Evolutionary conservation across 768 basidiomycete species (phyloP), one percentile per base, ranked within the genome.

Genomic region (Lactifluus piperatus): DNA sequence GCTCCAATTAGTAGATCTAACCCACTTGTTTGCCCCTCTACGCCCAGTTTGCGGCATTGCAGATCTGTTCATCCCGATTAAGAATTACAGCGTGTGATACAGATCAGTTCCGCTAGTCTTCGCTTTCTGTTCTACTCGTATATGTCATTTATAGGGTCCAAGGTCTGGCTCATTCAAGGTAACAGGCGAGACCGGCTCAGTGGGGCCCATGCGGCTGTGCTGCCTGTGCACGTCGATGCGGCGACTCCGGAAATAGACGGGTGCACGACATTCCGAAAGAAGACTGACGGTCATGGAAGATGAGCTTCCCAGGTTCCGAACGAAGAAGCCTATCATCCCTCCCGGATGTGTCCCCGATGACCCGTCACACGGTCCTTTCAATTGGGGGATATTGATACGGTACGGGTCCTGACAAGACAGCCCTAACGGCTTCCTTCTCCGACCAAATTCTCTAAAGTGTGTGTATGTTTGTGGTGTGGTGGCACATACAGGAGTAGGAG

Each of bases 191-290:
- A 44, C 45, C 45, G 6, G 27, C 24, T 44, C 16, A 27, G 39
- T 55, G 46, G n/a, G 30, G 46, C 16, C 48, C 43, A 50, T 51
- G 59, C 53, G 54, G 59, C 56, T 57, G 56, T 57, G 56, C 56
- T 50, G 5, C 47, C 58, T 60, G 54, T 45, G 59, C 49, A 51
- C 26, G 26, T 37, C 30, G 32, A 50, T 26, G 37, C 47, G 41
- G 57, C 46, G 37, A 54, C 47, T 34, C 58, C 43, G 34, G 51
- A 51, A 56, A 26, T 22, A 46, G 57, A 37, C 27, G 29, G 26
- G 51, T 22, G 13, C 43, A 56, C 20, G 37, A 34, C n/a, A 49
- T 36, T 55, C 20, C 44, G 51, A 37, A n/a, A 55, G 54, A 47
- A 30, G 27, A 18, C 41, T 41, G 46, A 26, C 41, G 26, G 34